These are phyloP conservation scores for Tuber aestivum DNA, from an alignment of 495 filamentous ascomycete species.

Conservation along the genomic window DNA sequence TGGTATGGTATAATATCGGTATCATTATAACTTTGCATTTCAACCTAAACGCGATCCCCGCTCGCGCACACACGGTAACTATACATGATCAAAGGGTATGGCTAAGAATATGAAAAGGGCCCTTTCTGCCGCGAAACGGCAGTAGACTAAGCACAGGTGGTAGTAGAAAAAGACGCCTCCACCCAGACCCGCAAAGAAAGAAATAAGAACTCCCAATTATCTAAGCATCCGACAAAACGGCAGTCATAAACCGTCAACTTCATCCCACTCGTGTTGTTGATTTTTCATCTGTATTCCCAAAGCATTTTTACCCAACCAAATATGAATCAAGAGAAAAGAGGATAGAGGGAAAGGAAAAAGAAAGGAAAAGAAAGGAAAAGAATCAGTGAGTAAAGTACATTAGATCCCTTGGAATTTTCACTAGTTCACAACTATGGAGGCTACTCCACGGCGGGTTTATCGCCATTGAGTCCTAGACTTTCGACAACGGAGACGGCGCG, in stretches of 20 bases:
- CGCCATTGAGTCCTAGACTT: conserved; percentile 3
- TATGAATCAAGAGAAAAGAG: not conserved
- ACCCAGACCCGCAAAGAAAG: conserved; percentile 3
- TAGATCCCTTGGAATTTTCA: not conserved
- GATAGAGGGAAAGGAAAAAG: not conserved
- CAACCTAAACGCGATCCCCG: not conserved
- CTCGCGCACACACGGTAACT: not conserved
- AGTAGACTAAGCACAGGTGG: not conserved
- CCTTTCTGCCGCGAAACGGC: not conserved
- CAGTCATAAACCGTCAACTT: not conserved
- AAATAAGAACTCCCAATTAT: conserved; percentile 1
- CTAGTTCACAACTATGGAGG: conserved; percentile 3
- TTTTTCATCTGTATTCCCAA: not conserved
- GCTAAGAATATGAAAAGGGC: not conserved
- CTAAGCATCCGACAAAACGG: not conserved
- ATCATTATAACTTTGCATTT: not conserved
- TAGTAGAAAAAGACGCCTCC: not conserved
- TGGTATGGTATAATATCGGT: not conserved
- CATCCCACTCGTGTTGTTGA: not conserved
- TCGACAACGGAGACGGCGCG: not conserved
- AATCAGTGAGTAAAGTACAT: conserved; percentile 35
- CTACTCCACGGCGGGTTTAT: conserved; percentile 12
- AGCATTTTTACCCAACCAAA: conserved; percentile 4
- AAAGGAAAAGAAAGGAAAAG: conserved; percentile 6
- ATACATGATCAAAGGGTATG: conserved; percentile 1